A percentile compares a stretch with the other conserved stretches of the same genome.
Conservation (phyloP, 768 basidiomycete species). For the Plicaturopsis crispa region DNA sequence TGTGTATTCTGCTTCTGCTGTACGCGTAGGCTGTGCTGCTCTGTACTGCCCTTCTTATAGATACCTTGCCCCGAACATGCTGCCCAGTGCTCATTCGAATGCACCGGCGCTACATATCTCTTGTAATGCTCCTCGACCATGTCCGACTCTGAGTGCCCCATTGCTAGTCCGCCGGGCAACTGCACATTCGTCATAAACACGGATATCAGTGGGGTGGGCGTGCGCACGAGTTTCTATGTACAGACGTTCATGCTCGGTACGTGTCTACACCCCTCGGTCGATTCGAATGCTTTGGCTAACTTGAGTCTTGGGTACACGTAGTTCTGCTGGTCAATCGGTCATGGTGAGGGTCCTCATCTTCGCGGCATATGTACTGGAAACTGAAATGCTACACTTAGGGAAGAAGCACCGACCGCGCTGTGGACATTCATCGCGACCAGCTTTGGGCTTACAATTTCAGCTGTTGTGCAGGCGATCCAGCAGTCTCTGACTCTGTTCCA, state of each 20-base stretch:
- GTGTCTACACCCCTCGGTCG: slow-evolving; percentile 20
- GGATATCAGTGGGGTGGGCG: slow-evolving; percentile 30
- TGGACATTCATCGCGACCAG: slow-evolving; percentile 38
- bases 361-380: too few species aligned
- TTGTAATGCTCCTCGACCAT: too few species aligned
- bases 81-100: too few species aligned
- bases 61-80: too few species aligned
- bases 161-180: too few species aligned
- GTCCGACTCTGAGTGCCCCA: too few species aligned
- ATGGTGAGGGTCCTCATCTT: slow-evolving; percentile 19
- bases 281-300: slow-evolving; percentile 11
- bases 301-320: slow-evolving; percentile 7
- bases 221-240: slow-evolving; percentile 24
- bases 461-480: slow-evolving; percentile 22
- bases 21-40: too few species aligned
- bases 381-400: not conserved
- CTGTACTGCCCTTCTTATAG: too few species aligned
- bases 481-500: slow-evolving; percentile 28
- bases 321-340: slow-evolving; percentile 34
- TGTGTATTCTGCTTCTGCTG: too few species aligned
- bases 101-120: too few species aligned
- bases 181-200: slow-evolving; percentile 16
- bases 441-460: slow-evolving; percentile 30
- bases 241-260: slow-evolving; percentile 20
- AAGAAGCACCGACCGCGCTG: slow-evolving; percentile 26